Evolutionary conservation across 2,329 filamentous ascomycete species (phyloP).

Genomic region (Penicillium griseofulvum): DNA sequence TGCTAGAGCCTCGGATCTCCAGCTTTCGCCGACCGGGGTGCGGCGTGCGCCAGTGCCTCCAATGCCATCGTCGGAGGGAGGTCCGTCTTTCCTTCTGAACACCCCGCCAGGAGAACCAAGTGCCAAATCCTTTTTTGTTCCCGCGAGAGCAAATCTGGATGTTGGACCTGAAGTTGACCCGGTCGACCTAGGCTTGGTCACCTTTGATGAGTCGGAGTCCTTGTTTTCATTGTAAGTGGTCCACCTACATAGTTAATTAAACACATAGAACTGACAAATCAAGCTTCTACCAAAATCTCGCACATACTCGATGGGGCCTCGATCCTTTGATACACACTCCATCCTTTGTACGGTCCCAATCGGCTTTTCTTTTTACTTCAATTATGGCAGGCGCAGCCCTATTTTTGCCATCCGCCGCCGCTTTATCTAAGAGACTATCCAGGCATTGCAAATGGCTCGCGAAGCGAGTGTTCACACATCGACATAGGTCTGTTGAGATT

Average conservation of each 20-base stretch:
- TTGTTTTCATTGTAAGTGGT: constrained; percentile 62
- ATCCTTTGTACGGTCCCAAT: constrained; percentile 64
- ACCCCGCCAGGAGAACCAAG: constrained; percentile 8
- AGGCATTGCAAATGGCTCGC: constrained; percentile 64
- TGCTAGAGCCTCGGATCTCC: constrained; percentile 68
- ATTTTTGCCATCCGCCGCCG: constrained; percentile 62
- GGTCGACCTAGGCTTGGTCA: constrained; percentile 67
- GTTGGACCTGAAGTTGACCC: constrained; percentile 65
- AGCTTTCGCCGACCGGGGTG: constrained; percentile 47
- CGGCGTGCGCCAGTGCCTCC: constrained; percentile 23
- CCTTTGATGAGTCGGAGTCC: constrained; percentile 61
- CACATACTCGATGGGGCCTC: constrained; percentile 72
- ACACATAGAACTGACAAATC: neutral
- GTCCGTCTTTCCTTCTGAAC: constrained; percentile 33
- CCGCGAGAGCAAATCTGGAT: constrained; percentile 62
- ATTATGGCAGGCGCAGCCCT: constrained; percentile 67
- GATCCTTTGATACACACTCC: constrained; percentile 66
- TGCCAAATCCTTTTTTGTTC: constrained; percentile 65
- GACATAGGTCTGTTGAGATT: constrained; percentile 69
- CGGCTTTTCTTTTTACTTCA: constrained; percentile 69
- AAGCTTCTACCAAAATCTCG: constrained; percentile 67
- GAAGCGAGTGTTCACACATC: constrained; percentile 59
- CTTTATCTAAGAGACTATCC: constrained; percentile 64
- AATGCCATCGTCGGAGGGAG: constrained; percentile 36
- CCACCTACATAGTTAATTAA: no score